Conservation (phyloP, 345 rosid genomes). For the Bruguiera parviflora region DNA sequence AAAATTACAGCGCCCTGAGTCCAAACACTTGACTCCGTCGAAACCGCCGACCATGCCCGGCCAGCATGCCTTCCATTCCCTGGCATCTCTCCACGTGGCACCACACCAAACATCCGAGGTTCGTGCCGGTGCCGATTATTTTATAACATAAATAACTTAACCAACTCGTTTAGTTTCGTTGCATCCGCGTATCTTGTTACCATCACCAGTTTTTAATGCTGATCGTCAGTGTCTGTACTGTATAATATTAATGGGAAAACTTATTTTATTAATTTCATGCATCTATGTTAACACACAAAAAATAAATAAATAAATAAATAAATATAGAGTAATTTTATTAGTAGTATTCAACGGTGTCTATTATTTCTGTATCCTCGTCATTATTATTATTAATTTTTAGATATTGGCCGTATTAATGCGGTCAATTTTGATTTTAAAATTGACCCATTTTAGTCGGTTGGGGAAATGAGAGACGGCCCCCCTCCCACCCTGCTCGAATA, state of each 20-base stretch:
- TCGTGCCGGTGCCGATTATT: slow-evolving; percentile 26
- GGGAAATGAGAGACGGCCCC: slow-evolving; percentile 21
- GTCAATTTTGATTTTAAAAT: slow-evolving; percentile 15
- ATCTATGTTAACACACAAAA: too few species aligned
- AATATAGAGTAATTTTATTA: fast-evolving
- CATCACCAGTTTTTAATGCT: too few species aligned
- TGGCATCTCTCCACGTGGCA: slow-evolving; percentile 47
- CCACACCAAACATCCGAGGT: slow-evolving; percentile 16
- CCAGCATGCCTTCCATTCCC: slow-evolving; percentile 16
- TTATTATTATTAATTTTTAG: too few species aligned
- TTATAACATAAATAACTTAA: neutral
- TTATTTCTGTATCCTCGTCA: too few species aligned
- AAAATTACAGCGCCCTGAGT: neutral
- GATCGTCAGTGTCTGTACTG: too few species aligned
- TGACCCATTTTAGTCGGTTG: slow-evolving; percentile 23
- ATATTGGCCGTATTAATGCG: too few species aligned
- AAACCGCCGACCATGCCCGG: slow-evolving; percentile 32
- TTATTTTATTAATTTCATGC: too few species aligned
- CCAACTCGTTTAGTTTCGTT: too few species aligned
- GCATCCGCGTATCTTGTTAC: too few species aligned
- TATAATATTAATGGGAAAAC: too few species aligned
- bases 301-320: too few species aligned
- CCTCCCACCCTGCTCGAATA: slow-evolving; percentile 5
- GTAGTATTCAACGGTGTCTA: too few species aligned
- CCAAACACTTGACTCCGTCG: slow-evolving; percentile 29